Evolutionary conservation across 192 early-diverging fungal genomes (phyloP), one percentile per base, ranked within the genome.

Genomic region (Backusella westeae): DNA sequence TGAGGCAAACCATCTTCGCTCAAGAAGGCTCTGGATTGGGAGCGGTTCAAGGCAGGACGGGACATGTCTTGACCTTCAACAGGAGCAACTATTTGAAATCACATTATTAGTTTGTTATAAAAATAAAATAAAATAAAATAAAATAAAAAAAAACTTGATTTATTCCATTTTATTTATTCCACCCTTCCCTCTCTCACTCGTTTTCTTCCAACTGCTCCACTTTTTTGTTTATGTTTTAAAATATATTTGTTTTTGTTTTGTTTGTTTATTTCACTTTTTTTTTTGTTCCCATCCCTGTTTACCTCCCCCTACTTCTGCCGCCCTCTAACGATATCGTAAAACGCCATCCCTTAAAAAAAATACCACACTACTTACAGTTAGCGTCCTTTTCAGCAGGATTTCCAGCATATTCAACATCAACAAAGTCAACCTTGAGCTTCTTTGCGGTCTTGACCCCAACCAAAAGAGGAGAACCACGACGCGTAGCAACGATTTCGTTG

Each of bases 361-460:
- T 49, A 26, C 15, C 23, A 49, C 70, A 19, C 42, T 49, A 71
- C 70, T 41, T 42, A 71, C 70, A 71, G 70, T 41, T 71, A 44
- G 39, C 15, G 29, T 65, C 36, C 34, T 65, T 56, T 4, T 72
- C 70, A 72, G 74, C 63, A 56, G 56, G 56, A 26, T 63, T 63
- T 26, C 77, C 78, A 14, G 89, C 90, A 85, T 94, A 95, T 82
- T 97, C 97, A 59, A 99, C 97, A 84, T 99, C 97, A 70, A 99
- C 96, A 89, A 98, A 99, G 85, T 99, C 97, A 42, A 98, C 97
- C 86, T 96, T 96, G 72, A 98, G 89, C 87, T 98, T 98, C 87
- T 99, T 95, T 46, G 86, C 89, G 53, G 96, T 97, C 90, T 96
- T 98, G 82, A 99, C 96, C 86, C 98, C 98, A 81, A 99, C 92